Percentiles rank a stretch among this genome's conserved stretches.
These are phyloP conservation scores for Fraxinus ornus DNA, from an alignment of 305 asterid species.

Conservation along the genomic window DNA sequence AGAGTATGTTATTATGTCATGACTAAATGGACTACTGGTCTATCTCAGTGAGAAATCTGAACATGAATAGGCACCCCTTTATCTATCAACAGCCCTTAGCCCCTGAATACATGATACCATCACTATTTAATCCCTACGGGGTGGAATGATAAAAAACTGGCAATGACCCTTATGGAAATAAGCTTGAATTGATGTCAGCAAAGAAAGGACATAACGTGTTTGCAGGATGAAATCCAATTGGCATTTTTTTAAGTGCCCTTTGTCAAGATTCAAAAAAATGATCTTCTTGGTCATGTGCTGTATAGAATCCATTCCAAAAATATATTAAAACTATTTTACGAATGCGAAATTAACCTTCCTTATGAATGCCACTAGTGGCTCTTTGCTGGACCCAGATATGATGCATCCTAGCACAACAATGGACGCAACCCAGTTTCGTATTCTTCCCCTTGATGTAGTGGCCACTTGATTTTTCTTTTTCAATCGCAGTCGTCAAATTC, in stretches of 20 bases:
- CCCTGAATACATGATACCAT: background rate
- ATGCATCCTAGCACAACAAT: background rate
- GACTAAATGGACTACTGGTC: background rate
- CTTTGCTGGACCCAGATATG: background rate
- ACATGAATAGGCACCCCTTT: background rate
- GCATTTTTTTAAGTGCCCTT: conserved; percentile 1
- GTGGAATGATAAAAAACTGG: background rate
- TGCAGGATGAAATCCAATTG: conserved; percentile 8
- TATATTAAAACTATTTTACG: conserved; percentile 10
- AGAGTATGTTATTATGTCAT: background rate
- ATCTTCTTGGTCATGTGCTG: background rate
- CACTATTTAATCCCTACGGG: background rate
- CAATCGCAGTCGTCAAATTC: background rate
- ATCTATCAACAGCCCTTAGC: background rate
- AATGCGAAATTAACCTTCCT: background rate
- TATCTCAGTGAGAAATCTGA: background rate
- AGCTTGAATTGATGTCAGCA: background rate
- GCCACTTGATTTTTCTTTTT: background rate
- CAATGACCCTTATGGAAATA: background rate
- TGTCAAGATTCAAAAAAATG: background rate
- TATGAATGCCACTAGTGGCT: background rate
- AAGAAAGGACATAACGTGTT: background rate
- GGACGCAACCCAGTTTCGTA: background rate
- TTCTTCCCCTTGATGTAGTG: background rate
- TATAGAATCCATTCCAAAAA: conserved; percentile 14